Percentiles rank a stretch among this genome's conserved stretches.
These are phyloP conservation scores for Astrothelium subdiscretum DNA, from an alignment of 495 filamentous ascomycete species.

Conservation along the genomic window DNA sequence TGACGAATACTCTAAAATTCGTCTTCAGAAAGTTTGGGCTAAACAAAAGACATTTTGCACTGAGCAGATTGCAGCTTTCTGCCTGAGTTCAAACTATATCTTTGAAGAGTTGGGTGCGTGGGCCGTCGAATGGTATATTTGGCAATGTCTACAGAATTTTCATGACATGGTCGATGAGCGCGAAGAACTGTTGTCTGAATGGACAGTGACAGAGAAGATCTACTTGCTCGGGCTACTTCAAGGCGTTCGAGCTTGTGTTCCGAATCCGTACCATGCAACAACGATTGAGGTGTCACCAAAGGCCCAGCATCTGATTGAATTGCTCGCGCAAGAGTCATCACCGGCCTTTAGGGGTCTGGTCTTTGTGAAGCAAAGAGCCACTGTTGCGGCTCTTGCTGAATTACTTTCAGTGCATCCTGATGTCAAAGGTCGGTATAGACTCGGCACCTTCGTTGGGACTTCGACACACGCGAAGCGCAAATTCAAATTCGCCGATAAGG, in stretches of 20 bases:
- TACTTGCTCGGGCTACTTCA: constrained; percentile 48
- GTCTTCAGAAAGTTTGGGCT: constrained; percentile 36
- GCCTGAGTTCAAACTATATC: constrained; percentile 39
- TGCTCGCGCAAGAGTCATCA: constrained; percentile 35
- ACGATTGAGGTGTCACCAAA: constrained; percentile 41
- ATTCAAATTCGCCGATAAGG: constrained; percentile 49
- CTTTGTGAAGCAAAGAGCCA: constrained; percentile 65
- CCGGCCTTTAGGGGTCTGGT: constrained; percentile 56
- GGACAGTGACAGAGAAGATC: constrained; percentile 41
- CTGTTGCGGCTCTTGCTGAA: constrained; percentile 53
- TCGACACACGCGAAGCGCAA: constrained; percentile 40
- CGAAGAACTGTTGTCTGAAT: constrained; percentile 33
- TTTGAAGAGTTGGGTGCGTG: constrained; percentile 58
- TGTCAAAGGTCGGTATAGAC: constrained; percentile 43
- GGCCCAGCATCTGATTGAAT: constrained; percentile 39
- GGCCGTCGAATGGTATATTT: constrained; percentile 63
- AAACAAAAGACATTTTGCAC: constrained; percentile 50
- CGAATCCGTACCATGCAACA: constrained; percentile 2
- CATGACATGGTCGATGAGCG: constrained; percentile 11
- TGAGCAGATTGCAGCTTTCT: constrained; percentile 50
- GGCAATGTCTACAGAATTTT: constrained; percentile 28
- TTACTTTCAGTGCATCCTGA: constrained; percentile 51
- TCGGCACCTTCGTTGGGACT: constrained; percentile 63
- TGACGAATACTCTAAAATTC: constrained; percentile 9
- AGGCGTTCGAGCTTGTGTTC: constrained; percentile 27